Percentiles rank a stretch among this genome's conserved stretches.
These are phyloP conservation scores for Botrytis pseudocinerea DNA, from an alignment of 2,329 filamentous ascomycete genomes.

Conservation along the genomic window DNA sequence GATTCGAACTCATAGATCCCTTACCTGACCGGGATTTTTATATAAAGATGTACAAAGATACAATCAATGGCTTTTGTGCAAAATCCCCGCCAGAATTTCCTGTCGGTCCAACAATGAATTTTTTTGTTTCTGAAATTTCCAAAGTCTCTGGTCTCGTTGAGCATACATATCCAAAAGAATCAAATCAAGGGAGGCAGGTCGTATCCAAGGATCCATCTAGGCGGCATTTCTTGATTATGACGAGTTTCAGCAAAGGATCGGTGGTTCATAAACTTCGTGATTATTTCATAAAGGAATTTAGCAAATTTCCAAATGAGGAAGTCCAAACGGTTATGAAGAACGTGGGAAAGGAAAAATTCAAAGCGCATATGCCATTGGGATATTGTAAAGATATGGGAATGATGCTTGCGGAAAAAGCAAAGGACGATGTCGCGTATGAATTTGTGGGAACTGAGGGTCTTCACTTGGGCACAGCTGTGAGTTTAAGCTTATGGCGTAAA, in stretches of 20 bases:
- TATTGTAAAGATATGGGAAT: neutral
- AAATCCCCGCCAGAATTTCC: neutral
- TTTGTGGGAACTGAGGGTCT: neutral
- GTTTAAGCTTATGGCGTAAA: neutral
- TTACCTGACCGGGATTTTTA: neutral
- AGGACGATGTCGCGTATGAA: neutral
- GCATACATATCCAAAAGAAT: neutral
- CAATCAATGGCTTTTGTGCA: neutral
- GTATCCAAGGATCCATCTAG: neutral
- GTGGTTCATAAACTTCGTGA: neutral
- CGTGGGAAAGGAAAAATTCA: neutral
- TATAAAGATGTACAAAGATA: slow-evolving; percentile 7
- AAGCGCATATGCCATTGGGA: neutral
- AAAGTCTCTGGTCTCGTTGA: neutral
- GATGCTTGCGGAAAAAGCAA: neutral
- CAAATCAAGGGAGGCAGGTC: too few relatives aligned
- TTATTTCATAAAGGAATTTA: neutral
- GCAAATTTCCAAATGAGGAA: neutral
- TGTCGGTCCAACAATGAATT: neutral
- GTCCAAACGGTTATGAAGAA: neutral
- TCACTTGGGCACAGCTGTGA: neutral
- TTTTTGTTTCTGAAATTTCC: neutral
- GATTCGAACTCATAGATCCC: slow-evolving; percentile 6
- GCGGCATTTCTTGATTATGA: neutral
- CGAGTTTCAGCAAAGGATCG: neutral